Base-by-base conservation (phyloP, 371 early-diverging fungal genomes). In the Entomophthora muscae region DNA sequence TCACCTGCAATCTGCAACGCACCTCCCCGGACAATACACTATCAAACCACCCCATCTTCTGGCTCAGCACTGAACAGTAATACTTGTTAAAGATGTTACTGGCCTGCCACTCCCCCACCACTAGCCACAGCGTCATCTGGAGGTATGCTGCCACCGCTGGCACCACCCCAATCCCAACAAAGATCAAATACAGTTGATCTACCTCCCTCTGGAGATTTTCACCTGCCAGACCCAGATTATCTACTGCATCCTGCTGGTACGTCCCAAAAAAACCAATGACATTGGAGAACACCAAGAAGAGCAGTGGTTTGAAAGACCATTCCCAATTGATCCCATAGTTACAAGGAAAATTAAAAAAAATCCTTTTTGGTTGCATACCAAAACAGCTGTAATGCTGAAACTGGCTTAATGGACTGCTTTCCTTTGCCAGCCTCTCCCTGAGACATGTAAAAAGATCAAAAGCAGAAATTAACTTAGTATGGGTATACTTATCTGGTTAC, bases 41-140 rank as follows among this genome's bases (percentile, higher is more conserved):
- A 67, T 88, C 89, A 67, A 82, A 85, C 77, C 78, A 90, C 26
- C 73, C 77, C 67, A 86, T 76, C 65, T 88, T 82, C 70, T 89
- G 87, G 22, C 79, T 73, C 56, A 90, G 64, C 54, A 85, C 69
- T 0, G 84, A 72, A 52, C 66, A 66, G 68, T 84, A 81, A 57
- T 74, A 79, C 22, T 64, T 53, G 60, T 76, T 68, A 56, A 79
- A 73, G 64, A 81, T 73, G 28, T 72, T 69, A 27, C 65, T 56
- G 70, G 51, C 51, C n/a, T 51, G 51, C 7, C n/a, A 12, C n/a
- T 51, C 51, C 7, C 51, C 51, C n/a, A 51, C 51, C n/a, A 51
- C 51, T 21, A 51, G 10, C 51, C 51, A 51, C n/a, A 51, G n/a
- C 7, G 12, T 51, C 51, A 51, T 51, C n/a, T 51, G 51, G 12